Evolutionary conservation across 805 yeast genomes (phyloP).

Genomic region (Candida ovalis): DNA sequence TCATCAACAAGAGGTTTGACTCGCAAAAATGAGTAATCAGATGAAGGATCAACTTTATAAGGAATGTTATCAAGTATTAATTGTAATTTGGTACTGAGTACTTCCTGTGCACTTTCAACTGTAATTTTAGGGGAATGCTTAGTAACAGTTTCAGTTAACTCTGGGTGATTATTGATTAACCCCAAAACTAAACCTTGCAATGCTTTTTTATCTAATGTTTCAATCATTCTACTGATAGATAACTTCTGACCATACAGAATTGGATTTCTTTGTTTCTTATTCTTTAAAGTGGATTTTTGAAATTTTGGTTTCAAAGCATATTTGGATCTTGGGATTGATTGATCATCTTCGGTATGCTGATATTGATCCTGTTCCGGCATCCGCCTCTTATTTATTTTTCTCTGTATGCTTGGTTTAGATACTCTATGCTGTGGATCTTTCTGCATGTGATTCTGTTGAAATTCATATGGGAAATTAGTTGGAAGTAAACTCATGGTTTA

Average conservation of each 20-base stretch:
- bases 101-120: conserved; percentile 45
- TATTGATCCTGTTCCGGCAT: conserved; percentile 9
- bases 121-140: conserved; percentile 57
- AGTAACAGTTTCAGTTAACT: conserved; percentile 47
- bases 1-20: conserved; percentile 66
- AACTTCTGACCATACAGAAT: conserved; percentile 53
- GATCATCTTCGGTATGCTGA: conserved; percentile 10
- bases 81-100: conserved; percentile 44
- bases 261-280: conserved; percentile 34
- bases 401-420: conserved; percentile 12
- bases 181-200: conserved; percentile 49
- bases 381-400: conserved; percentile 17
- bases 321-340: conserved; percentile 1
- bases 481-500: conserved; percentile 9
- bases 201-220: conserved; percentile 57
- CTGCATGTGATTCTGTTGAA: conserved; percentile 7
- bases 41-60: conserved; percentile 65
- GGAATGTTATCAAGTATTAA: conserved; percentile 54
- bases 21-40: conserved; percentile 75
- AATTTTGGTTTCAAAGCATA: conserved; percentile 6
- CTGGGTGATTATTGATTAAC: conserved; percentile 60
- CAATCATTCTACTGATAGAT: conserved; percentile 62
- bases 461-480: conserved; percentile 7
- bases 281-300: conserved; percentile 5
- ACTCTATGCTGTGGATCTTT: conserved; percentile 13